Conservation (phyloP, 768 basidiomycete genomes). For the Agrocybe chaxingu region DNA sequence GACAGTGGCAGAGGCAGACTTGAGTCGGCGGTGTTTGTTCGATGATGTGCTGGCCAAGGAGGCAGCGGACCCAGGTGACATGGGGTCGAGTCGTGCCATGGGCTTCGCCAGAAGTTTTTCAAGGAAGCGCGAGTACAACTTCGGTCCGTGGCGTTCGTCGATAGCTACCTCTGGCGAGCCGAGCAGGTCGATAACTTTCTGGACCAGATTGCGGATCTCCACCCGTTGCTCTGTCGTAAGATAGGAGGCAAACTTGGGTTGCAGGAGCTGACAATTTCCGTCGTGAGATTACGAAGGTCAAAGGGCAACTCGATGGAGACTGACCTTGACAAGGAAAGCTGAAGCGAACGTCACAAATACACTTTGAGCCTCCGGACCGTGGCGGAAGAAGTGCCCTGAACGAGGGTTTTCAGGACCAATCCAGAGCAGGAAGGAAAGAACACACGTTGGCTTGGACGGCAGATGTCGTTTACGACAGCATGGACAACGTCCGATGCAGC, state of each 20-base stretch:
- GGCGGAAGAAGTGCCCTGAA: constrained; percentile 48
- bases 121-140: constrained; percentile 77
- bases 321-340: constrained; percentile 78
- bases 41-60: constrained; percentile 9
- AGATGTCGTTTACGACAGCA: constrained; percentile 57
- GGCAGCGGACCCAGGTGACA: constrained; percentile 17
- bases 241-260: constrained; percentile 67
- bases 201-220: constrained; percentile 62
- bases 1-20: constrained; percentile 4
- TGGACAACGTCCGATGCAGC: constrained; percentile 67
- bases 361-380: constrained; percentile 77
- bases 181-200: constrained; percentile 64
- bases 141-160: constrained; percentile 80
- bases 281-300: neutral
- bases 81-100: constrained; percentile 34
- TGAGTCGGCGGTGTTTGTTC: constrained; percentile 12
- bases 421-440: constrained; percentile 4
- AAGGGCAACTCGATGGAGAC: constrained; percentile 2
- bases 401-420: constrained; percentile 6
- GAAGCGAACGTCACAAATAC: constrained; percentile 80
- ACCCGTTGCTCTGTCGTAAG: constrained; percentile 55
- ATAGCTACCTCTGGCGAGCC: constrained; percentile 69
- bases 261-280: constrained; percentile 53
- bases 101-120: constrained; percentile 66
- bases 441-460: constrained; percentile 53